Evolutionary conservation across 2,329 filamentous ascomycete species (phyloP).

Genomic region (Phyllosticta citrichinensis): DNA sequence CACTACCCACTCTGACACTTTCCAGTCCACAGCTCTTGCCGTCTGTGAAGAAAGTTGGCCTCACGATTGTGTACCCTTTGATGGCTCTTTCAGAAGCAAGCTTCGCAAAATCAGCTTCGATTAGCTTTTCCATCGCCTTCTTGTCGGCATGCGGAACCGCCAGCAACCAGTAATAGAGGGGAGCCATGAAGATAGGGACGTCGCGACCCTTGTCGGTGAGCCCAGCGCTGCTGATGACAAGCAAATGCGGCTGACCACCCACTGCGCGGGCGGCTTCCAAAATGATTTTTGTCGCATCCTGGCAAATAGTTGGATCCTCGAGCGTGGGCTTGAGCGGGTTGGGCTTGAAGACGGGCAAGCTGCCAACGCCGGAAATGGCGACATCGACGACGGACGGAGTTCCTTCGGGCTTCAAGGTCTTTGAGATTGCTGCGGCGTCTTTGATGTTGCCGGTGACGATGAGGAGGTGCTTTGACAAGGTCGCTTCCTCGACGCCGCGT

Average conservation of each 20-base stretch:
- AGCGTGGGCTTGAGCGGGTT: conserved; percentile 19
- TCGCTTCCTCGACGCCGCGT: background rate
- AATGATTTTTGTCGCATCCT: conserved; percentile 21
- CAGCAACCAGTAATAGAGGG: conserved; percentile 28
- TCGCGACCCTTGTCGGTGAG: conserved; percentile 24
- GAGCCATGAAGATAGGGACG: conserved; percentile 23
- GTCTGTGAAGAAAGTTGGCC: conserved; percentile 29
- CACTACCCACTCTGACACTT: conserved; percentile 21
- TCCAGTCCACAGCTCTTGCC: conserved; percentile 18
- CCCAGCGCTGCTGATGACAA: conserved; percentile 30
- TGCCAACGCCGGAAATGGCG: conserved; percentile 42
- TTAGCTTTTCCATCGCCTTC: conserved; percentile 22
- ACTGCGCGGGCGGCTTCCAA: conserved; percentile 18
- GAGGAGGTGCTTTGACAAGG: background rate
- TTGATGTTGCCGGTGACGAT: background rate
- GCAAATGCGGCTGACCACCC: conserved; percentile 10
- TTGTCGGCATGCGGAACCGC: conserved; percentile 32
- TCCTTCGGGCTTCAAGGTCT: background rate
- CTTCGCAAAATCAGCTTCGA: conserved; percentile 17
- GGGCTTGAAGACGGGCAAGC: conserved; percentile 19
- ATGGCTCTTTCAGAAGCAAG: conserved; percentile 11
- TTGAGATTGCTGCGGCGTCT: background rate
- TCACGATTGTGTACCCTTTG: conserved; percentile 23
- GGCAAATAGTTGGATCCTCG: conserved; percentile 26
- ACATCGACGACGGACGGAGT: conserved; percentile 24